These are phyloP conservation scores for Penicillium capsulatum DNA, from an alignment of 2,329 filamentous ascomycete genomes.

Conservation along the genomic window DNA sequence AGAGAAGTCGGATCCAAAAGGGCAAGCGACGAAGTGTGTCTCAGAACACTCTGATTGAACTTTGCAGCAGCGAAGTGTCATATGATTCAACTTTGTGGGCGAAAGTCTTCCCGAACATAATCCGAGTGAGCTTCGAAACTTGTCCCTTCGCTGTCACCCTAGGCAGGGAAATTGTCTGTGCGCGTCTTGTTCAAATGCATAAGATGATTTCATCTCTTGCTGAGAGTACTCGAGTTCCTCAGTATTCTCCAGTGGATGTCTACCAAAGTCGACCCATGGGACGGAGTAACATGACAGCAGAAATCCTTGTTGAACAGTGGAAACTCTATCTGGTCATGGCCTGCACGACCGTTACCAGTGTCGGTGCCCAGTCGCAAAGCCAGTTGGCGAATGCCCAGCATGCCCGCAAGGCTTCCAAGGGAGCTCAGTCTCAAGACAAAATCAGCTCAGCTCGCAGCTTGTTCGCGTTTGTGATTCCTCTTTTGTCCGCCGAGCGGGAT, in stretches of 20 bases:
- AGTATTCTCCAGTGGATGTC: conserved; percentile 34
- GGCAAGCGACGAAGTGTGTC: conserved; percentile 80
- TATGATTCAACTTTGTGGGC: conserved; percentile 97
- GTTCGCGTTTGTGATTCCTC: conserved; percentile 86
- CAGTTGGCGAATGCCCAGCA: conserved; percentile 66
- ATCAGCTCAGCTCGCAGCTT: conserved; percentile 83
- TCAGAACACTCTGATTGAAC: conserved; percentile 81
- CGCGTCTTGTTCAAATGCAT: conserved; percentile 89
- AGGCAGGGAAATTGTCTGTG: conserved; percentile 86
- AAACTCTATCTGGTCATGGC: conserved; percentile 96
- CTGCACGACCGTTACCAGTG: conserved; percentile 87
- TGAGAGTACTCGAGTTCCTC: conserved; percentile 60
- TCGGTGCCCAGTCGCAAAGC: conserved; percentile 60
- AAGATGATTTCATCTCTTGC: conserved; percentile 74
- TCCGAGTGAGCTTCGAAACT: conserved; percentile 82
- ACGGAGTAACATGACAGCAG: conserved; percentile 65
- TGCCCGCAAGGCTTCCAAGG: conserved; percentile 71
- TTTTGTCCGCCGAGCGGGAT: conserved; percentile 73
- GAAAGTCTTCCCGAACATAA: conserved; percentile 94
- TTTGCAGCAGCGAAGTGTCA: conserved; percentile 91
- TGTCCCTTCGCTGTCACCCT: conserved; percentile 90
- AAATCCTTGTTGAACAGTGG: conserved; percentile 93
- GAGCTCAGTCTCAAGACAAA: conserved; percentile 64
- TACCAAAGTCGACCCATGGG: conserved; percentile 38
- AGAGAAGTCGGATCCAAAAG: conserved; percentile 85